Percentiles rank a stretch among this genome's conserved stretches.
Conservation (phyloP, 2,329 filamentous ascomycete species). For the Cryphonectria nitschkei region DNA sequence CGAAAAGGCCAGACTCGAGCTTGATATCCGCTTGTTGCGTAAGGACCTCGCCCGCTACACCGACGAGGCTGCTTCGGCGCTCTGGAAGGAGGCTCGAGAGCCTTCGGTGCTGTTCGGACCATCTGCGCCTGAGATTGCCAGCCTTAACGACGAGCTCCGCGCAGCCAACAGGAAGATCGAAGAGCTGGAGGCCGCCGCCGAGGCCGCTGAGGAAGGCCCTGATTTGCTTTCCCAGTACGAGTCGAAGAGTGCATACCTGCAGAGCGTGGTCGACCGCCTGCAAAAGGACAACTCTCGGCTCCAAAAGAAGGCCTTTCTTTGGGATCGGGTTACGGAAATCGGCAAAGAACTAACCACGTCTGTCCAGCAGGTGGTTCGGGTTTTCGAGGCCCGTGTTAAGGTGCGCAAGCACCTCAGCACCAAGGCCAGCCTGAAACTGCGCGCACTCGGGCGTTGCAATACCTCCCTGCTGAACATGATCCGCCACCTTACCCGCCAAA, state of each 20-base stretch:
- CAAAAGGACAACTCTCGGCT: background rate
- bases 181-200: background rate
- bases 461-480: background rate
- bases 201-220: background rate
- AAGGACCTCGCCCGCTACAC: too few relatives aligned
- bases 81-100: too few relatives aligned
- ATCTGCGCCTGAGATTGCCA: too few relatives aligned
- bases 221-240: background rate
- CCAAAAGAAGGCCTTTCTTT: background rate
- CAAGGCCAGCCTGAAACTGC: background rate
- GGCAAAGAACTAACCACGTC: background rate
- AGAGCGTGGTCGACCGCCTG: background rate
- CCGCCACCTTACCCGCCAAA: background rate
- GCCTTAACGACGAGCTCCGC: background rate
- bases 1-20: too few relatives aligned
- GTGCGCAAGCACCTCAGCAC: background rate
- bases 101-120: background rate
- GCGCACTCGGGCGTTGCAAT: background rate
- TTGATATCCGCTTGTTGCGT: too few relatives aligned
- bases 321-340: background rate
- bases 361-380: background rate
- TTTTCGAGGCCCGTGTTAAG: background rate
- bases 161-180: background rate
- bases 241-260: background rate
- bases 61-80: too few relatives aligned